Evolutionary conservation across 495 filamentous ascomycete genomes (phyloP), one percentile per base, ranked within the genome.

Genomic region (Cercophora newfieldiana): DNA sequence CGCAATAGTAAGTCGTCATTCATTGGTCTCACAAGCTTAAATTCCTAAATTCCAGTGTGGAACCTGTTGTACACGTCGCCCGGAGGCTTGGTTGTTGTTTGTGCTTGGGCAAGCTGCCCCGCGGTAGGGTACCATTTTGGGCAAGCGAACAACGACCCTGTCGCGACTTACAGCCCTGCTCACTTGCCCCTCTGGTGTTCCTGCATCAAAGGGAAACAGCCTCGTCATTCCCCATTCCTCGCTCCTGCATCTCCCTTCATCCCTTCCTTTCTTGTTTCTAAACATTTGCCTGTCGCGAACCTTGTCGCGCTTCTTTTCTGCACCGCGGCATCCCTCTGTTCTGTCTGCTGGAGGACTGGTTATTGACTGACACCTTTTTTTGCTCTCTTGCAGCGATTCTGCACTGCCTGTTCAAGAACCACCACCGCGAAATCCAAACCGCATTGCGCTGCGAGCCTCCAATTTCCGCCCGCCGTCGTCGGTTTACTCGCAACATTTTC

Each of bases 391-490:
- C 60, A 78, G 75, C 67, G 73, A 76, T 49, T 66, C 66, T 8
- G 66, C 72, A n/a, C 74, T 75, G 25, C 65, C 75, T 24, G 71
- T 73, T 12, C 75, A 72, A 61, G 64, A 77, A 54, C 75, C 75
- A 18, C 72, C 74, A 26, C 74, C 68, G 12, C 69, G 75, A 66
- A 77, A 75, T 33, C 74, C 74, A 54, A 67, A 60, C 22, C 76
- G 75, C 44, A 68, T 74, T 49, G 66, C 63, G 24, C 56, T 73
- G 29, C 80, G 76, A 61, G 71, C 71, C 22, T 70, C 78, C 4
- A 71, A 63, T 57, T 68, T 69, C 28, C 78, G 79, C 19, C 71
- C 79, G n/a, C 19, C 74, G 16, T 80, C 81, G 22, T 79, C 80
- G 29, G 61, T 78, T 30, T 79, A 81, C 68, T 81, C 80, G 16